Base-by-base conservation (phyloP, 148 eudicot genomes). In the Rhododendron griersonianum region DNA sequence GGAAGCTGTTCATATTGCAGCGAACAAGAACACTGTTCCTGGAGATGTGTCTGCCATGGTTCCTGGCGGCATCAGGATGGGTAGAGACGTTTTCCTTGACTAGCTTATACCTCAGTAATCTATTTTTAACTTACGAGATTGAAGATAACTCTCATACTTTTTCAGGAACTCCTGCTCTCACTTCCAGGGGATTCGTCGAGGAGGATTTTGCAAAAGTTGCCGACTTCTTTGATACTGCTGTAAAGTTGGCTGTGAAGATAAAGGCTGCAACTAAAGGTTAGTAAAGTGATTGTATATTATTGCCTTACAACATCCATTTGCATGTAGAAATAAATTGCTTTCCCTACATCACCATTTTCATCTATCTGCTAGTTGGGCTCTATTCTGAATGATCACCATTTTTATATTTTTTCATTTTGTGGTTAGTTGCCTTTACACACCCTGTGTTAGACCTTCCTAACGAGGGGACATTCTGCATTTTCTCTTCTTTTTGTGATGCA, bases 1-100 rank as follows among this genome's bases (percentile, higher is more conserved):
- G 88, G 99, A 97, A 91, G 88, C 95, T 79, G 99, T 94, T 77
- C 99, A 97, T 81, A 97, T 97, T 89, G 99, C 99, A 76, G 98
- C 99, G 53, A 97, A 97, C 91, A 97, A 97, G 83, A 97, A 97
- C 87, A 97, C 99, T 14, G 99, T 97, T 86, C 99, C 99, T 88
- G 99, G 99, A 44, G 99, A 96, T 88, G 99, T 96, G 76, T 96
- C 99, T 84, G 99, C 99, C 88, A 96, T 96, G 99, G 98, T 97
- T 81, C 99, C 99, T 79, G 99, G 99, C 89, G 99, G 99, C 86
- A 97, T 97, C 87, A 90, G 99, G 77, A 97, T 97, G 99, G 99
- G 99, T 97, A 91, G 81, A 83, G 5, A 16, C 15, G 13, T 71
- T 11, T 78, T 55, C 39, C 25, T 85, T 41, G 9, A 63, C 47